Base-by-base conservation (phyloP, 2,329 filamentous ascomycete genomes). In the Paecilomyces dactylethromorphus region DNA sequence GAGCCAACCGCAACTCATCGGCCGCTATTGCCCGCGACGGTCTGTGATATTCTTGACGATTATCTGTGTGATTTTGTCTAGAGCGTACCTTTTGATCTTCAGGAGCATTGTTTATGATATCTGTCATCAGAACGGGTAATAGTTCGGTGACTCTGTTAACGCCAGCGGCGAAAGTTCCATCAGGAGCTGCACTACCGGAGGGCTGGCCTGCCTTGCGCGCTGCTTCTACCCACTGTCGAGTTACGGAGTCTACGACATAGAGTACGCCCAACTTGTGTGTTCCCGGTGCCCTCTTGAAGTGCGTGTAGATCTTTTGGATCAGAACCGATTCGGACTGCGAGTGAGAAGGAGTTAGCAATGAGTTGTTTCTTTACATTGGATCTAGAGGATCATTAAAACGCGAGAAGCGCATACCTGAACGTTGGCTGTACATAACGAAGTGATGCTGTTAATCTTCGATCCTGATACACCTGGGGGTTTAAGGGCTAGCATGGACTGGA, bases 211-310 rank as follows among this genome's bases (percentile, higher is more conserved):
- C 84, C 71, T 87, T 85, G 79, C 92, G 94, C 71, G 94, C 93
- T 78, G 92, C 90, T 76, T 97, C 93, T 81, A 96, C 87, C 93
- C 94, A 99, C 81, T 95, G 93, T 79, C 94, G 91, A 76, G 92
- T 93, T 85, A 99, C 92, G 82, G 93, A 96, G 84, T 99, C 94
- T 92, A 99, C 91, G 80, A 97, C 92, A 87, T 99, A 99, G 80
- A 99, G 88, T 73, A 97, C 92, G 79, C 94, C 94, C 77, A 99
- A 85, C 80, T 99, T 99, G 85, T 99, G 93, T 74, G 92, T 96
- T 74, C 87, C 87, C 61, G 91, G 91, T 66, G 92, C 88, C 78
- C 94, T 96, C 78, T 95, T 96, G 84, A 97, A 95, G 72, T 97
- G 92, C 65, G 92, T 95, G 79, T 90, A 96, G 71, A 99, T 89